Percentiles rank a stretch among this genome's conserved stretches.
phyloP scores from a whole-genome alignment of 495 filamentous ascomycete genomes.

The Trypethelium eluteriae region DNA sequence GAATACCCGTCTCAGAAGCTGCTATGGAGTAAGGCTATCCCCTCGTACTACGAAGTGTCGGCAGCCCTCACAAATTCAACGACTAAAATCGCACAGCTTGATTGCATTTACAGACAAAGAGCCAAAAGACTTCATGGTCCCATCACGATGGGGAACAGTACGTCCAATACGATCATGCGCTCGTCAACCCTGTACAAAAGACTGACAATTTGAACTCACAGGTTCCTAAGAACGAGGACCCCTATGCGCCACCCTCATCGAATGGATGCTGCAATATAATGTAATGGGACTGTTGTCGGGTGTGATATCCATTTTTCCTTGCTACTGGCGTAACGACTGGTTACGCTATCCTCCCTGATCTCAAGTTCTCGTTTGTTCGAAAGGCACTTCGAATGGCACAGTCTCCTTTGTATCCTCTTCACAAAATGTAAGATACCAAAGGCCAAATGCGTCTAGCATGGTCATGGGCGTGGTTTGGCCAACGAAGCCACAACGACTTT shows the following conservation, averaged over 20 bases:
- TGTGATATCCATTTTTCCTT: conserved; percentile 3
- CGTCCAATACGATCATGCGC: conserved; percentile 27
- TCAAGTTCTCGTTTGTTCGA: conserved; percentile 16
- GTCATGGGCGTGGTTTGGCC: conserved; percentile 1
- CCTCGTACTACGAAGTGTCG: not conserved
- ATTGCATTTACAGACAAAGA: conserved; percentile 87
- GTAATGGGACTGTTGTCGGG: conserved; percentile 44
- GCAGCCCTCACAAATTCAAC: not conserved
- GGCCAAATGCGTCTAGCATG: not conserved
- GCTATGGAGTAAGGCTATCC: conserved; percentile 67
- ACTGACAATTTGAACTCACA: conserved; percentile 31
- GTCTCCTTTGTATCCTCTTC: conserved; percentile 19
- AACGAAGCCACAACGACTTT: not conserved
- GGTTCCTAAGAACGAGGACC: conserved; percentile 88
- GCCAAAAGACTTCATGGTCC: conserved; percentile 98
- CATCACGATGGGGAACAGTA: conserved; percentile 90
- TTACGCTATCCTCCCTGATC: not conserved
- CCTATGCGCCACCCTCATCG: conserved; percentile 87
- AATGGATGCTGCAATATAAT: conserved; percentile 90
- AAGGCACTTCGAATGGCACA: not conserved
- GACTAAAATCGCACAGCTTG: conserved; percentile 50
- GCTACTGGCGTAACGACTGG: not conserved
- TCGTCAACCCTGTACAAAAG: conserved; percentile 6
- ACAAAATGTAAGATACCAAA: conserved; percentile 24
- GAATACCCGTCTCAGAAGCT: conserved; percentile 92